Evolutionary conservation across 176 grass and related monocot genomes (phyloP), one percentile per base, ranked within the genome.

Genomic region (Rhipidocladum racemiflorum): DNA sequence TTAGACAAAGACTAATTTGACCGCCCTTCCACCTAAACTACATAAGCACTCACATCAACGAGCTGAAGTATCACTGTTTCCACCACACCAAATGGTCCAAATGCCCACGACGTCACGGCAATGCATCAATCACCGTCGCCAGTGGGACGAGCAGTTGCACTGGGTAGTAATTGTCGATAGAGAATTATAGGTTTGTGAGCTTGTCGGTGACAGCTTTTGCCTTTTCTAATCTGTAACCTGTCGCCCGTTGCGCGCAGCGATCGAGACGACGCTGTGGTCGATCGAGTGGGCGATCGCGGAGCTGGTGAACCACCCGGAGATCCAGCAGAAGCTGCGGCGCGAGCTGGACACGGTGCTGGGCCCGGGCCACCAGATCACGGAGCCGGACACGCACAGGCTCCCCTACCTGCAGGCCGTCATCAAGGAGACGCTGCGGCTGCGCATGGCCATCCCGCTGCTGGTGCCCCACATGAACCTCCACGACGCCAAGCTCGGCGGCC

Each of bases 221-320:
- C n/a, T 54, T 57, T 39, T 15, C 32, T 75, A 17, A 40, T 4
- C 3, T 56, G 20, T 51, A 46, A 46, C 44, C 44, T 46, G 12
- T 15, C 14, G 44, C 13, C 44, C 13, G 44, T 15, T 51, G 49
- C 49, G 49, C 49, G 81, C 89, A 95, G 96, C 96, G 9, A 98
- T 98, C 9, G 96, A 98, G 91, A 98, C 96, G 18, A 98, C 96
- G 16, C 85, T 98, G 61, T 98, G 96, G 96, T 98, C 96, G 46
- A 93, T 98, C 70, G 96, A 98, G 68, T 98, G 96, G 96, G 96
- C 90, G 66, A 84, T 98, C 21, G 96, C 90, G 0, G 96, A 98
- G 96, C 87, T 98, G 55, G 87, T 95, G 55, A 98, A 98, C 92
- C 88, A 98, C 82, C 92, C 90, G 21, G 55, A 86, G 78, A 90